Base-by-base conservation (phyloP, 805 yeast species). In the Candida sakaeoensis region DNA sequence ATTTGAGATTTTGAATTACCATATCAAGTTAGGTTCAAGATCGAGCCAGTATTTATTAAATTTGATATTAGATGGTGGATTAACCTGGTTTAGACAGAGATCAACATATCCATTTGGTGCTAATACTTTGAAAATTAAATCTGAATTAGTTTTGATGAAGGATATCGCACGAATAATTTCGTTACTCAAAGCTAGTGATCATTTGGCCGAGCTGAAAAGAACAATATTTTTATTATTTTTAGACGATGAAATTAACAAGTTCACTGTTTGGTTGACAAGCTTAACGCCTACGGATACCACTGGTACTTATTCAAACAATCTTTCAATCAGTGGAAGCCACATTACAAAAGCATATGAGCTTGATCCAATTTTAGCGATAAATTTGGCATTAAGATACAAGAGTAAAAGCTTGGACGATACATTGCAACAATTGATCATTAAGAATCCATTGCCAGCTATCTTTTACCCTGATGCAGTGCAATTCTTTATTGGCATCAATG, bases 71-170 rank as follows among this genome's bases (percentile, higher is more conserved):
- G 79, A 76, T 41, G 88, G 87, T 13, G 75, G 83, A 0, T 68
- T 93, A 31, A 72, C 83, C 1, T 90, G 98, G 96, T 93, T 88
- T 55, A 70, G 69, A 17, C 71, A 66, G 33, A 69, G 76, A 15
- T 68, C 78, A 1, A 66, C 73, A 3, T 83, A 82, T 65, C 96
- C 98, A 12, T 89, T 74, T 63, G 98, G 99, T 3, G 82, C 88
- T 8, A 88, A 91, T 54, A 70, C 76, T 32, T 60, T 86, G 46
- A 80, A 80, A 54, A 79, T 81, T 37, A 80, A 79, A 47, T 76
- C 87, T 1, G 96, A 90, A 51, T 70, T 75, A 50, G 65, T 71
- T 4, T 60, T 82, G 36, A 65, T 91, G 48, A 64, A 71, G 21
- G 79, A 75, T 17, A 70, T 85, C 3, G 72, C 77, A 4, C 49